Base-by-base conservation (phyloP, 2,329 filamentous ascomycete genomes). In the Botryosphaeria agaves region DNA sequence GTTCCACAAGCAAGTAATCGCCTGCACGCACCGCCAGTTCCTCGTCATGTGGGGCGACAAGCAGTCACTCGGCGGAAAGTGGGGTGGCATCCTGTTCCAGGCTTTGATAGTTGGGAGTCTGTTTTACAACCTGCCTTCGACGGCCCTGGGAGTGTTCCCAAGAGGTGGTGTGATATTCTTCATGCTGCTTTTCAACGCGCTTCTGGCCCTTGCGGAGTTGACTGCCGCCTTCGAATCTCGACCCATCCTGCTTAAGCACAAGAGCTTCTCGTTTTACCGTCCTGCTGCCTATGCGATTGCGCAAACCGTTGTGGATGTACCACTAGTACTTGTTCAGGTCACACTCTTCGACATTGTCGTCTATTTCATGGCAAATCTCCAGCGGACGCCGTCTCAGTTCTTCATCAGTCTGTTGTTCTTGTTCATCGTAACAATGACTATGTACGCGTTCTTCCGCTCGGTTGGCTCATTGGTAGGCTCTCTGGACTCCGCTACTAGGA, bases 171-270 rank as follows among this genome's bases (percentile, higher is more conserved):
- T 26, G 4, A 46, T 62, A 18, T 38, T 55, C 4, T 62, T 61
- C 30, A 61, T 71, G 33, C 49, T 76, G 1, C 52, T 76, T 2
- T 75, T 66, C 48, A 72, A 76, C 43, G 58, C 63, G 33, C 50
- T 80, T 5, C 44, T 77, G 2, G 62, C 71, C 14, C 69, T 79
- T 60, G 64, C 71, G 1, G 76, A 77, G 41, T 56, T 72, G 24
- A 70, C 72, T 0, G 51, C 69, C 1, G 63, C 71, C 0, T 80
- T 78, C 38, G 52, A 62, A 28, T 65, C 63, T 14, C 66, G 73
- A 26, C 73, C 72, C 0, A 76, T 81, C 33, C 49, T 81, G 23
- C 52, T 76, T 31, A 79, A 79, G 46, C 75, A 80, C 49, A 77
- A 77, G 43, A 70, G 64, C 15, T 79, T 77, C 38, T 72, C 71